A percentile compares a stretch with the other conserved stretches of the same genome.
Evolutionary conservation across 805 yeast genomes (phyloP).

Genomic region (Henningerozyma blattae): DNA sequence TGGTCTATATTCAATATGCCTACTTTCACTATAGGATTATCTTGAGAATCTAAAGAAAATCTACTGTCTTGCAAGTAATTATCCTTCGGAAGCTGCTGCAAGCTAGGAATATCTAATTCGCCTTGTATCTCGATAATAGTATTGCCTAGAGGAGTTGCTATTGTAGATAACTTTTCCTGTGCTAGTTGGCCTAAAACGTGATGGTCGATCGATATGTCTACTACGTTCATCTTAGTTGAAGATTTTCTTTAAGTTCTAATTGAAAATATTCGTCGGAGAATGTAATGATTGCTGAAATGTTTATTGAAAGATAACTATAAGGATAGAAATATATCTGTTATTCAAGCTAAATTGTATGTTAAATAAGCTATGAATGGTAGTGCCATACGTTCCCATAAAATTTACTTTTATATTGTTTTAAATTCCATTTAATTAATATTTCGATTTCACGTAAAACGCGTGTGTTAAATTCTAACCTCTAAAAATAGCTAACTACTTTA

Average conservation of each 20-base stretch:
- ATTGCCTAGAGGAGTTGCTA: slow-evolving; percentile 41
- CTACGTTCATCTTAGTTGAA: neutral
- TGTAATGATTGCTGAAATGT: too few species aligned
- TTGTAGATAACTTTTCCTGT: slow-evolving; percentile 8
- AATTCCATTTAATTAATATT: too few species aligned
- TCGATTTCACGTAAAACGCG: too few species aligned
- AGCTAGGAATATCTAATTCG: slow-evolving; percentile 37
- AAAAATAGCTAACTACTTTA: too few species aligned
- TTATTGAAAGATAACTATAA: too few species aligned
- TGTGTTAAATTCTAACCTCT: too few species aligned
- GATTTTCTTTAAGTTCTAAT: neutral
- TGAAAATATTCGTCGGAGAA: neutral
- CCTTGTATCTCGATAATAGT: slow-evolving; percentile 65
- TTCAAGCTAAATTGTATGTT: too few species aligned
- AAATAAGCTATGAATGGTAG: too few species aligned
- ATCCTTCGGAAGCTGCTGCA: slow-evolving; percentile 20
- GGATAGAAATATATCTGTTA: too few species aligned
- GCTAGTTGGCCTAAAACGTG: slow-evolving; percentile 12
- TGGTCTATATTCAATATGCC: slow-evolving; percentile 14
- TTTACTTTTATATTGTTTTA: too few species aligned
- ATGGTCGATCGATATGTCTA: slow-evolving; percentile 4
- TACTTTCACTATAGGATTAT: slow-evolving; percentile 13
- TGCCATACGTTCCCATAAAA: too few species aligned
- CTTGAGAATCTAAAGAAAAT: slow-evolving; percentile 9
- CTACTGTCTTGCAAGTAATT: slow-evolving; percentile 4